Percentiles rank a stretch among this genome's conserved stretches.
phyloP scores from a whole-genome alignment of 164 flowering plant genomes.

The Chimonanthus praecox region DNA sequence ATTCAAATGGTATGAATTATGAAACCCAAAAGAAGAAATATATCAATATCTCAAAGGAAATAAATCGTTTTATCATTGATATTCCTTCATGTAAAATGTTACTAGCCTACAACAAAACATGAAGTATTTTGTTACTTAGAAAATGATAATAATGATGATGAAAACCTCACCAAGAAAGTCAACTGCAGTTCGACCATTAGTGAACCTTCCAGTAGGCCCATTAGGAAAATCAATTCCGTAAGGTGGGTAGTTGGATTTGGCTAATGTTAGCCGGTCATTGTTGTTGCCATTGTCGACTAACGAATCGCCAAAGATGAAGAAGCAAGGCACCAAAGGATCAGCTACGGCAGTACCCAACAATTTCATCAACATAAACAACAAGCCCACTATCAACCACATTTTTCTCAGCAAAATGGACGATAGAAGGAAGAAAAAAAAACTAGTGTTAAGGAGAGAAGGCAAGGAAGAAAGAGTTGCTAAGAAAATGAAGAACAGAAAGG shows the following conservation, averaged over 20 bases:
- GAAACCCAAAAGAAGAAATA: background rate
- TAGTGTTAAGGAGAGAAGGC: no score
- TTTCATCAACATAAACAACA: background rate
- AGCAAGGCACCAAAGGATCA: conserved; percentile 27
- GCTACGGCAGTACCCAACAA: no score
- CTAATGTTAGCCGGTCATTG: conserved; percentile 41
- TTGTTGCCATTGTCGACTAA: conserved; percentile 76
- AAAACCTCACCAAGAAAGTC: conserved; percentile 46
- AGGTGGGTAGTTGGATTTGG: conserved; percentile 57
- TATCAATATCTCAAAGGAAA: no score
- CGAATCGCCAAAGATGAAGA: conserved; percentile 74
- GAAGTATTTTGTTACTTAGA: background rate
- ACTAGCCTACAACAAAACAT: background rate
- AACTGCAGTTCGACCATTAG: conserved; percentile 35
- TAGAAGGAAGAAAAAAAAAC: background rate
- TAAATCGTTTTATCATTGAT: background rate
- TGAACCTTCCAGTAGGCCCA: conserved; percentile 51
- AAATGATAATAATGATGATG: background rate
- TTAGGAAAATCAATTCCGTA: conserved; percentile 64
- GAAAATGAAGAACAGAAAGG: background rate
- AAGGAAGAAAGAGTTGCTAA: background rate
- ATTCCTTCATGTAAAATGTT: background rate
- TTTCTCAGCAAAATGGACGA: background rate
- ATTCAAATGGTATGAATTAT: no score
- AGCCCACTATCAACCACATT: background rate